phyloP scores from a whole-genome alignment of 163 green algal genomes.

The Scenedesmus sp. region DNA sequence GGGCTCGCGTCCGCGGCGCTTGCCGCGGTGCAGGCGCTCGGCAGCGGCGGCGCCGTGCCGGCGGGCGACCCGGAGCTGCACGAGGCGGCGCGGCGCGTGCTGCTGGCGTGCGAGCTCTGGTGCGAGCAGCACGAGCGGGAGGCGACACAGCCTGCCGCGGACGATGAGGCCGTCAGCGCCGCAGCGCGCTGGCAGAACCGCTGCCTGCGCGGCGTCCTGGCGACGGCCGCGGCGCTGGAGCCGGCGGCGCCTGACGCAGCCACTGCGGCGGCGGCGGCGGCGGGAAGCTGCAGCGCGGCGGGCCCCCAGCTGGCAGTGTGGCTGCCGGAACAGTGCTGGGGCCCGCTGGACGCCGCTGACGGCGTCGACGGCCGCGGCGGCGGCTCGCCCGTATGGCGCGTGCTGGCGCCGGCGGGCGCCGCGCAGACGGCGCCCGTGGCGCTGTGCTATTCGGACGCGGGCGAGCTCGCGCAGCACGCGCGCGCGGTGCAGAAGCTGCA shows the following conservation, averaged over 20 bases:
- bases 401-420: neutral
- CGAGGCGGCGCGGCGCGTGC: no score
- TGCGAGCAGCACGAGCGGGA: neutral
- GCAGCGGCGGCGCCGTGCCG: no score
- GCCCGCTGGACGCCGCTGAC: neutral
- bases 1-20: neutral
- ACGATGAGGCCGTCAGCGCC: neutral
- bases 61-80: no score
- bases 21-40: slow-evolving; percentile 4
- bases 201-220: slow-evolving; percentile 4
- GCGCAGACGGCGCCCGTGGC: neutral
- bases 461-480: neutral
- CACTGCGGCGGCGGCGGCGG: neutral
- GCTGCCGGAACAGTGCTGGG: slow-evolving; percentile 5
- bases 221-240: no score
- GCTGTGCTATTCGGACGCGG: slow-evolving; percentile 1
- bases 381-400: neutral
- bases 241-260: no score
- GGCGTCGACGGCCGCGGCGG: neutral
- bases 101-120: neutral
- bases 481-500: slow-evolving; percentile 15
- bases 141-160: no score
- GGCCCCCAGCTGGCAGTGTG: slow-evolving; percentile 9
- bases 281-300: neutral
- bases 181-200: slow-evolving; percentile 23